Evolutionary conservation across 1,284 basidiomycete genomes (phyloP), one percentile per base, ranked within the genome.

Genomic region (Uromyces viciae-fabae): DNA sequence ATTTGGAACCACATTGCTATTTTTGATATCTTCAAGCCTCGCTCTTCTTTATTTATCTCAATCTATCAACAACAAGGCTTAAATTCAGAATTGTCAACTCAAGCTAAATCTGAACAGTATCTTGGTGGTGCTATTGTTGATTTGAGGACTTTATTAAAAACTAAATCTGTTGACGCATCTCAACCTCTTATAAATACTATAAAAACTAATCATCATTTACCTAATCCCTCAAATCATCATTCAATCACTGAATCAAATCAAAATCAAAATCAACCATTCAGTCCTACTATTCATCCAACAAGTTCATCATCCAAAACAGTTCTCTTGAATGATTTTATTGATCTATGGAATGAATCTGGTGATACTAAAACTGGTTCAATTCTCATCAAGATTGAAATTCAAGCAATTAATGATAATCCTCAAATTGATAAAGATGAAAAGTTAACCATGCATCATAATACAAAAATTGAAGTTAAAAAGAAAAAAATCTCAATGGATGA

Each of bases 1-100:
- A 84, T 85, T 11, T 87, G 86, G 86, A 85, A 86, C 77, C 85
- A 87, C 82, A 77, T 84, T 33, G 86, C 85, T 43, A 85, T 85
- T 22, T 85, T 85, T 75, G 87, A 87, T 75, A 86, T 87, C 54
- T 85, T 86, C n/a, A 82, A 84, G n/a, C 84, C 84, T 15, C 83
- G 83, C 1, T 83, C 85, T 64, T 84, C 85, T 36, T 83, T 87
- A 76, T 85, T 85, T 72, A 82, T 87, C 60, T 86, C 85, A 64
- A 86, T 87, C 36, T 87, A 87, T 82, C 86, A 87, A 77, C 84
- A 86, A 49, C 78, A 81, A 15, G 81, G 73, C 17, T 1, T 62
- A 56, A 25, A 43, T 68, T 49, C 82, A 9, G 2, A n/a, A 5
- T 31, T 31, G 7, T 14, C 7, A n/a, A 3, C 58, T n/a, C 69